These are phyloP conservation scores for Ascochyta rabiei DNA, from an alignment of 2,329 filamentous ascomycete genomes.

Conservation along the genomic window DNA sequence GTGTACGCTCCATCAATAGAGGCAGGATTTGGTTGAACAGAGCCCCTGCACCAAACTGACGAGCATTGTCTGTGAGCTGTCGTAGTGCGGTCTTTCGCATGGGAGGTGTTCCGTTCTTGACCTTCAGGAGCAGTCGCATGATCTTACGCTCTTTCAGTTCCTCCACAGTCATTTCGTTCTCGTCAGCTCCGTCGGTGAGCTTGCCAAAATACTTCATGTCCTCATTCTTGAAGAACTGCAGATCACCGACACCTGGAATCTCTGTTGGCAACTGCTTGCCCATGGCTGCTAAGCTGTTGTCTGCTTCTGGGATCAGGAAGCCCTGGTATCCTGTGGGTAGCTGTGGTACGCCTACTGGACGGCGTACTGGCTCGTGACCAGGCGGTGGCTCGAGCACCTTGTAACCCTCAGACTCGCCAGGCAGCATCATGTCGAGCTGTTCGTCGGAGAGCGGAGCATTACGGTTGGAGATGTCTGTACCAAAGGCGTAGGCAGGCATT, in stretches of 20 bases:
- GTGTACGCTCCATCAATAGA: constrained; percentile 94
- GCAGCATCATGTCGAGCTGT: constrained; percentile 89
- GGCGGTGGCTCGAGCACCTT: constrained; percentile 89
- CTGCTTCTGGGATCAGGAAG: constrained; percentile 97
- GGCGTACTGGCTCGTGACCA: constrained; percentile 82
- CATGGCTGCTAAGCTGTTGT: constrained; percentile 74
- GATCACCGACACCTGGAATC: constrained; percentile 91
- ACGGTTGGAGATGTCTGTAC: constrained; percentile 78
- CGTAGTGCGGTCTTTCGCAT: constrained; percentile 98
- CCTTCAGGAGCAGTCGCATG: constrained; percentile 93
- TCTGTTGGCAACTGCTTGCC: constrained; percentile 93
- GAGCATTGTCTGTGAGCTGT: constrained; percentile 96
- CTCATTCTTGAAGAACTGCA: constrained; percentile 98
- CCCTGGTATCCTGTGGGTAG: constrained; percentile 72
- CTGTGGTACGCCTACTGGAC: constrained; percentile 75
- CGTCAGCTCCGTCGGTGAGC: constrained; percentile 90
- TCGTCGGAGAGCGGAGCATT: constrained; percentile 89
- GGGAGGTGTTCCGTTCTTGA: constrained; percentile 98
- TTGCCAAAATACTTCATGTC: constrained; percentile 99
- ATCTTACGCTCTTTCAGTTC: constrained; percentile 98
- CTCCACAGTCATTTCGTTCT: constrained; percentile 89
- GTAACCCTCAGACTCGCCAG: constrained; percentile 87
- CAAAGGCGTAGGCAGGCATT: constrained; percentile 68
- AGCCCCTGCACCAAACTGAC: constrained; percentile 90
- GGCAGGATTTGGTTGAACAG: constrained; percentile 98